phyloP scores from a whole-genome alignment of 2,329 filamentous ascomycete species.

The Malbranchea zuffiana region DNA sequence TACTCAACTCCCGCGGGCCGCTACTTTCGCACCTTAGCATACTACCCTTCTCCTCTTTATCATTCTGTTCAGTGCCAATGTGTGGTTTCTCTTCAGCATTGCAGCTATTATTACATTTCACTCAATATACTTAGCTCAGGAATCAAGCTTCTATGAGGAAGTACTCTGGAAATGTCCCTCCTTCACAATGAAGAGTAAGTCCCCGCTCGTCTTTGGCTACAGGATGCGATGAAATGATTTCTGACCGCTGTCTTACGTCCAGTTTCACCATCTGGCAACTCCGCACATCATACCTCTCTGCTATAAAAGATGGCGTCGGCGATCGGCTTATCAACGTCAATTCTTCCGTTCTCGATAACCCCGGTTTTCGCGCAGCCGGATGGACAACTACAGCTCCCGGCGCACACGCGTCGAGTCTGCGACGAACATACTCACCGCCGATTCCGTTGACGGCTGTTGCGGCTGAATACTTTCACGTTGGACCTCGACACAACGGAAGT shows the following conservation, averaged over 20 bases:
- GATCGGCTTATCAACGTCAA: slow-evolving; percentile 57
- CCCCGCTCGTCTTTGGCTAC: background rate
- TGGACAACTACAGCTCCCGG: slow-evolving; percentile 43
- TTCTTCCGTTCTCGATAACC: slow-evolving; percentile 51
- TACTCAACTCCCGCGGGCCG: background rate
- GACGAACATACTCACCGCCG: slow-evolving; percentile 55
- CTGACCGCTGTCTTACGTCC: too few relatives aligned
- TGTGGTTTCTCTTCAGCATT: background rate
- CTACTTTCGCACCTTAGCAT: background rate
- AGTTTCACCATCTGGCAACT: slow-evolving; percentile 57
- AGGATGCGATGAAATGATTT: too few relatives aligned
- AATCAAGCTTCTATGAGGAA: background rate
- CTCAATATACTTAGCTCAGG: background rate
- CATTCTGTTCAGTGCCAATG: too few relatives aligned
- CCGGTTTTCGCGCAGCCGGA: slow-evolving; percentile 54
- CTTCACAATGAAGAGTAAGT: slow-evolving; percentile 44
- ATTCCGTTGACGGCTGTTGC: slow-evolving; percentile 51
- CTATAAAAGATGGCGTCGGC: slow-evolving; percentile 55
- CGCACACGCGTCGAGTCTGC: slow-evolving; percentile 39
- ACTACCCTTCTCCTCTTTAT: background rate
- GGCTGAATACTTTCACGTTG: slow-evolving; percentile 50
- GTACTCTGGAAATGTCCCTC: slow-evolving; percentile 40
- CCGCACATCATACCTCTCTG: slow-evolving; percentile 52
- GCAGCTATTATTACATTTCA: background rate
- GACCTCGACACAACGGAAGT: slow-evolving; percentile 12